Conservation (phyloP, 208 protist genomes). For the Crithidia expoeki region DNA sequence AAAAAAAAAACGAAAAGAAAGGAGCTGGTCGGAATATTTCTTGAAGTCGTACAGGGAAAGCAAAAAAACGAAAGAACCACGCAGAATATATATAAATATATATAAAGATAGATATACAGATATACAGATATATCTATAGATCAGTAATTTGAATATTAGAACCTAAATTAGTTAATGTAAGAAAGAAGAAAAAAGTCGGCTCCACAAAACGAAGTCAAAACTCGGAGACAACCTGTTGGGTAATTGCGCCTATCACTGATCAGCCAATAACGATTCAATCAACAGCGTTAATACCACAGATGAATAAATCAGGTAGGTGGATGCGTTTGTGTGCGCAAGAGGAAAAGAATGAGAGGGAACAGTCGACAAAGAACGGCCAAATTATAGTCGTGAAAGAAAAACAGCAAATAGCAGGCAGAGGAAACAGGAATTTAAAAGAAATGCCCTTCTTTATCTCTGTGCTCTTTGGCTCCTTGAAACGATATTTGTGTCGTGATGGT, state of each 20-base stretch:
- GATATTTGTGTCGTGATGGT: conserved; percentile 2
- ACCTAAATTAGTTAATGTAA: background rate
- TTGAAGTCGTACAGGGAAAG: conserved; percentile 4
- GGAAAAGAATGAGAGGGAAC: background rate
- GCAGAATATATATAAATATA: background rate
- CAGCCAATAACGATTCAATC: background rate
- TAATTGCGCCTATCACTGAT: background rate
- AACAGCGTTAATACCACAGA: background rate
- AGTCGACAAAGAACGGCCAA: background rate
- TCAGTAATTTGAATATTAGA: too few species aligned
- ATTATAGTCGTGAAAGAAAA: conserved; percentile 4
- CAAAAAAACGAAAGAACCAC: conserved; percentile 1
- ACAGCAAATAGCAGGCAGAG: conserved; percentile 5
- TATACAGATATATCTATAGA: background rate
- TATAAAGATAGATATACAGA: background rate
- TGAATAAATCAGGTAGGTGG: background rate
- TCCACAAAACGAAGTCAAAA: background rate
- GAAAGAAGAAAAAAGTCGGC: background rate
- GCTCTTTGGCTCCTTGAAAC: background rate
- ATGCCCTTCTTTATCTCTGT: background rate
- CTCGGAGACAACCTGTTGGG: background rate
- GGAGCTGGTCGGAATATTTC: background rate
- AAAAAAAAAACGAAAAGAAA: conserved; percentile 1
- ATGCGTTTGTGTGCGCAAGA: background rate
- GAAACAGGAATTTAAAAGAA: background rate